phyloP scores from a whole-genome alignment of 768 basidiomycete genomes.

The Leccinum variicolor region DNA sequence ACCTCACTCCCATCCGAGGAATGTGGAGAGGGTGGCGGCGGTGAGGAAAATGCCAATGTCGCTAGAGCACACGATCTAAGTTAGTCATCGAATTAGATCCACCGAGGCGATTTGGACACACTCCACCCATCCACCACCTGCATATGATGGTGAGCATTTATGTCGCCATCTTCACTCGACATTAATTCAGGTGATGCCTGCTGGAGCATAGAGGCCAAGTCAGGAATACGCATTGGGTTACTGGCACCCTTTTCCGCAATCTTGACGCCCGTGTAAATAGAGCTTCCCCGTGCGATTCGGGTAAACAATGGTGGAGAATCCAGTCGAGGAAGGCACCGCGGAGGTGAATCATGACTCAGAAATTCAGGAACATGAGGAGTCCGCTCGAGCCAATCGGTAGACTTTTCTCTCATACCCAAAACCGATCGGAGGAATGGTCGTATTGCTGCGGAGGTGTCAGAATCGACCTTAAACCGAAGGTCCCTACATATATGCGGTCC shows the following conservation, averaged over 20 bases:
- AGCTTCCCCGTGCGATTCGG: slow-evolving; percentile 12
- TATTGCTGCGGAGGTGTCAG: slow-evolving; percentile 22
- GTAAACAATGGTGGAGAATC: slow-evolving; percentile 49
- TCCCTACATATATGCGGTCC: slow-evolving; percentile 23
- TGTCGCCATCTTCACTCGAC: slow-evolving; percentile 41
- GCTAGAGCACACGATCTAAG: slow-evolving; percentile 12
- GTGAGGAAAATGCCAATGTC: slow-evolving; percentile 40
- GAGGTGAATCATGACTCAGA: slow-evolving; percentile 30
- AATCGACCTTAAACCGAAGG: slow-evolving; percentile 29
- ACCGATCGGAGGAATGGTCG: slow-evolving; percentile 28
- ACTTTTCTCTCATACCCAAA: slow-evolving; percentile 12
- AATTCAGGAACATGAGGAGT: slow-evolving; percentile 27
- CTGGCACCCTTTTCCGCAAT: neutral
- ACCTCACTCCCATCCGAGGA: slow-evolving; percentile 43
- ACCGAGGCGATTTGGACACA: slow-evolving; percentile 31
- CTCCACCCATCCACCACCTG: slow-evolving; percentile 64
- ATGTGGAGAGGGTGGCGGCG: slow-evolving; percentile 32
- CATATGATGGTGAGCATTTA: slow-evolving; percentile 47
- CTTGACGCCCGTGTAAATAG: neutral
- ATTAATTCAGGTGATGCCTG: slow-evolving; percentile 23
- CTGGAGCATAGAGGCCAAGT: slow-evolving; percentile 27
- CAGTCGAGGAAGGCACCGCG: slow-evolving; percentile 19
- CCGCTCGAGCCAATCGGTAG: slow-evolving; percentile 5
- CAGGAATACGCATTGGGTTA: slow-evolving; percentile 18
- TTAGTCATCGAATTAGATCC: slow-evolving; percentile 2